Evolutionary conservation across 768 basidiomycete species (phyloP), one percentile per base, ranked within the genome.

Genomic region (Coprinellus micaceus): DNA sequence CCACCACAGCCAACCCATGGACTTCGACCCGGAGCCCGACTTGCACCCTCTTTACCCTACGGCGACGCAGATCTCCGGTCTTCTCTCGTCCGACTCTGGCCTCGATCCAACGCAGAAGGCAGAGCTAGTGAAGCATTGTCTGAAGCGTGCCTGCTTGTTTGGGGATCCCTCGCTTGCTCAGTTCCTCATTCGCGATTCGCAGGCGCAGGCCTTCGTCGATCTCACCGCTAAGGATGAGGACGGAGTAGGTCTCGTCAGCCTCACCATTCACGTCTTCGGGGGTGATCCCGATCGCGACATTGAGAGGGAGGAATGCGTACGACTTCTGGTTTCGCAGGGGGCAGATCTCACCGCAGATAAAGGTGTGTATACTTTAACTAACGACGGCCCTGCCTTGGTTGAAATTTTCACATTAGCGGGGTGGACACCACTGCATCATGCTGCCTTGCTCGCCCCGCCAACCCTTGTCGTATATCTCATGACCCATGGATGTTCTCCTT

Each of bases 381-480:
- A 33, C 19, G n/a, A n/a, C 17, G 25, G 26, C 28, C 19, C 29
- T 5, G 12, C 12, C 28, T 19, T 30, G 10, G 30, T 21, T 7
- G 37, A 13, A 26, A 29, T 45, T 30, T 36, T 24, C 52, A 43
- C n/a, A 54, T 56, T 63, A 97, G 94, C 83, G 58, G 95, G 96
- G 30, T 98, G 97, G 97, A 94, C 92, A 10, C 86, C 95, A 2
- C 77, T 99, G 12, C 96, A 98, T 65, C 88, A 96, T 73, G 93
- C 96, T 7, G 90, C 90, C 7, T 72, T 98, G 51, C 75, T 91
- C 36, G 85, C 92, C 12, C 94, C 96, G 29, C 91, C 95, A 2
- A 94, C 94, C 2, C 76, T 98, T 21, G 82, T 98, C 21, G 93
- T 94, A 0, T 88, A 93, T 76, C 78, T 99, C 22, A 86, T 98